phyloP scores from a whole-genome alignment of 306 rosid genomes.

The Pterocarpus santalinus region DNA sequence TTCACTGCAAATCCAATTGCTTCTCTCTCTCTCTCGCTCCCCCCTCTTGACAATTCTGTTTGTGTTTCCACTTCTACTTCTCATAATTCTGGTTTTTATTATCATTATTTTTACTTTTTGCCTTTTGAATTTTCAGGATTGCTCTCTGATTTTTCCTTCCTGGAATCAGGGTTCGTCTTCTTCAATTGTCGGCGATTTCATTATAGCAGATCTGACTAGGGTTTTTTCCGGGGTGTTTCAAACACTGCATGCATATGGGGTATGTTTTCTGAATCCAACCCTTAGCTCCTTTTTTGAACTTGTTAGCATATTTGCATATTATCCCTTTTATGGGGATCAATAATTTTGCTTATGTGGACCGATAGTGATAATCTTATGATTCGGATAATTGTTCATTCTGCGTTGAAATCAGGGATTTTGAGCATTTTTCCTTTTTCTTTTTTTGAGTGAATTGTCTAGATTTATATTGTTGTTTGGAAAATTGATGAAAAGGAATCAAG shows the following conservation, averaged over 20 bases:
- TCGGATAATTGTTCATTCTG: not conserved
- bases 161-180: not conserved
- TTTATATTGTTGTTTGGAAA: constrained; percentile 1
- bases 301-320: not conserved
- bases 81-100: not conserved
- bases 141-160: not conserved
- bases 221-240: constrained; percentile 2
- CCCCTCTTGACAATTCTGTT: not conserved
- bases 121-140: constrained; percentile 17
- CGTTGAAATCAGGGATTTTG: not conserved
- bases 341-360: not conserved
- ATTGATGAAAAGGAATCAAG: not conserved
- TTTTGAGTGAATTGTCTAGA: not conserved
- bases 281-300: not conserved
- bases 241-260: constrained; percentile 44
- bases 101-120: not conserved
- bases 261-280: constrained; percentile 38
- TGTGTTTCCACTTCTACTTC: not conserved
- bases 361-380: not conserved
- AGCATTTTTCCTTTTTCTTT: not conserved
- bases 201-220: constrained; percentile 21
- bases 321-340: constrained; percentile 21
- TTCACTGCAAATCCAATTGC: not conserved
- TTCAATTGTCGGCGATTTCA: not conserved
- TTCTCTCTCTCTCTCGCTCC: not conserved